Base-by-base conservation (phyloP, 345 rosid species). In the Garcia nutans region DNA sequence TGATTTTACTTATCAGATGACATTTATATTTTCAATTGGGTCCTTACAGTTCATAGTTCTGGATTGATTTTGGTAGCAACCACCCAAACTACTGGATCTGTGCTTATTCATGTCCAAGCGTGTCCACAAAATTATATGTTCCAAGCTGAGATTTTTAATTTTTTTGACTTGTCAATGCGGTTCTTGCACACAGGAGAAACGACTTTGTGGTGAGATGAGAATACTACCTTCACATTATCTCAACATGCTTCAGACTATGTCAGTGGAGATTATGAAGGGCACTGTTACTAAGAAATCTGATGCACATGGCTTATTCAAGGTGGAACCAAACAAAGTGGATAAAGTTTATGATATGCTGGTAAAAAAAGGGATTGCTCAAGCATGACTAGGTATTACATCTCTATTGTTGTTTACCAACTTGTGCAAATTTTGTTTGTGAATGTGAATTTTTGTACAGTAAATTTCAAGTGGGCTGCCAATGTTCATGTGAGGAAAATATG, bases 171-270 rank as follows among this genome's bases (percentile, higher is more conserved):
- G 15, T 42, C 8, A 45, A n/a, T 65, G 22, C 49, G 58, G 58
- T 74, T 64, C 42, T 64, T 26, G 57, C 56, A 16, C 72, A 87
- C 86, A 96, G 98, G 99, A 96, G 85, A 89, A 84, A 71, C 80
- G 26, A 47, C 88, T 93, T 50, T 96, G 99, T 64, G 54, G 81
- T 10, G 98, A 93, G 82, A 84, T 81, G 61, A 88, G 92, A 82
- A 79, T 91, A 76, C 83, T 93, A n/a, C 99, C 98, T 10, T 70
- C 90, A 6, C 97, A 96, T 72, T 96, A 96, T 81, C 89, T 96
- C 56, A 88, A 84, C 54, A 92, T 96, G 94, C 78, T 90, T 72
- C 91, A 93, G 70, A 83, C 76, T 24, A 79, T 96, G 82, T 87
- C 94, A 17, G 74, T 64, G 31, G 93, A 88, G 86, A 85, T 93